Evolutionary conservation across 2,329 filamentous ascomycete species (phyloP).

Genomic region (Fusarium sp.): DNA sequence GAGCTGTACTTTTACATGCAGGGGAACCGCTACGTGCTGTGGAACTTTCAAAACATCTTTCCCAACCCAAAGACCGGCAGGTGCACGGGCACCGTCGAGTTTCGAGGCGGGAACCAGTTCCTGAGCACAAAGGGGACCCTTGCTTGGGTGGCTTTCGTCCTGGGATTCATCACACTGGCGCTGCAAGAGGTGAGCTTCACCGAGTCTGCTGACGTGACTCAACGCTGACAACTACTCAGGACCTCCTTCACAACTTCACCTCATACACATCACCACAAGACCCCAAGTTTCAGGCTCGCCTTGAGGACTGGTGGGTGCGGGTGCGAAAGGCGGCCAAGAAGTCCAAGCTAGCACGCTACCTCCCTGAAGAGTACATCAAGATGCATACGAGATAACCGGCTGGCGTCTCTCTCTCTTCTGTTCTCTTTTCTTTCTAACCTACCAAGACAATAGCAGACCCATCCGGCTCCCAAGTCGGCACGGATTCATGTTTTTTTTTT

Average conservation of each 20-base stretch:
- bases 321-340: conserved; percentile 55
- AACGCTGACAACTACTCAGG: conserved; percentile 42
- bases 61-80: conserved; percentile 55
- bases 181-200: conserved; percentile 51
- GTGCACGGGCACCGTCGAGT: conserved; percentile 58
- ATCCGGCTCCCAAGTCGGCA: background rate
- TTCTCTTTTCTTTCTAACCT: background rate
- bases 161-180: conserved; percentile 57
- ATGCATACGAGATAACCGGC: conserved; percentile 51
- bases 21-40: conserved; percentile 57
- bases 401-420: background rate
- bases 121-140: conserved; percentile 56
- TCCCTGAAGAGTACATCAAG: conserved; percentile 53
- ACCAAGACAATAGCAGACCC: conserved; percentile 14
- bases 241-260: conserved; percentile 51
- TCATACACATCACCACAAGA: conserved; percentile 48
- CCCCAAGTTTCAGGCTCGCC: conserved; percentile 49
- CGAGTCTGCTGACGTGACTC: background rate
- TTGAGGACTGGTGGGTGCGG: conserved; percentile 55
- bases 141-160: conserved; percentile 58
- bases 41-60: conserved; percentile 60
- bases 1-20: conserved; percentile 58
- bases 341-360: conserved; percentile 53
- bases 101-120: conserved; percentile 59
- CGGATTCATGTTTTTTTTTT: conserved; percentile 11